Base-by-base conservation (phyloP, 2,329 filamentous ascomycete genomes). In the Penicillium sp. region DNA sequence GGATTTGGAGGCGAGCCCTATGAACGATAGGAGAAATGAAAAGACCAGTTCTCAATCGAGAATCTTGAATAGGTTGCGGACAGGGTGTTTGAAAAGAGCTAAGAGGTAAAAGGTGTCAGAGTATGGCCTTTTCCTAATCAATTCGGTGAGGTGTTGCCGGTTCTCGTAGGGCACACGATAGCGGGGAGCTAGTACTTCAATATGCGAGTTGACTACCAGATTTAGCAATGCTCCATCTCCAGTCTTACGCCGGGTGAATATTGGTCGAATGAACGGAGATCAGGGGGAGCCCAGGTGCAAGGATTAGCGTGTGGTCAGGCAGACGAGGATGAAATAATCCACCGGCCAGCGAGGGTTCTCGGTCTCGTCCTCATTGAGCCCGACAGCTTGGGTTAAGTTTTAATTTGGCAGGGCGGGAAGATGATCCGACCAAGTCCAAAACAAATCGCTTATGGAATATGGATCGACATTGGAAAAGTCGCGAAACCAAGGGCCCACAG, bases 361-460 rank as follows among this genome's bases (percentile, higher is more conserved):
- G 43, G 33, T 55, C 31, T 44, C n/a, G 33, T 37, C 36, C 33
- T 35, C 33, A 35, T 53, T 54, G 64, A 70, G 68, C 71, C 73
- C 73, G 71, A 71, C 69, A 73, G 68, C 63, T 66, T 71, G 73
- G 73, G 69, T 74, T 72, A 73, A 70, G 73, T 73, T 74, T 68
- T 62, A 66, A 65, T 70, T 69, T 70, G 71, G 71, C 67, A 69
- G 65, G 61, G 64, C 64, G 67, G 68, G 62, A 69, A 62, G 67
- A 67, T 59, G 62, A 62, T 69, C 64, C 61, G 65, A 67, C 63
- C 65, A 64, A 67, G 65, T 67, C 67, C 68, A 69, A 67, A 61
- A 63, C 55, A 60, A 56, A 27, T 57, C 50, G 51, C 44, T 62
- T 56, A 50, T 46, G 50, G 55, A 22, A 22, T 22, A 22, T 22